phyloP scores from a whole-genome alignment of 495 filamentous ascomycete species.

The Polyplosphaeria fusca region DNA sequence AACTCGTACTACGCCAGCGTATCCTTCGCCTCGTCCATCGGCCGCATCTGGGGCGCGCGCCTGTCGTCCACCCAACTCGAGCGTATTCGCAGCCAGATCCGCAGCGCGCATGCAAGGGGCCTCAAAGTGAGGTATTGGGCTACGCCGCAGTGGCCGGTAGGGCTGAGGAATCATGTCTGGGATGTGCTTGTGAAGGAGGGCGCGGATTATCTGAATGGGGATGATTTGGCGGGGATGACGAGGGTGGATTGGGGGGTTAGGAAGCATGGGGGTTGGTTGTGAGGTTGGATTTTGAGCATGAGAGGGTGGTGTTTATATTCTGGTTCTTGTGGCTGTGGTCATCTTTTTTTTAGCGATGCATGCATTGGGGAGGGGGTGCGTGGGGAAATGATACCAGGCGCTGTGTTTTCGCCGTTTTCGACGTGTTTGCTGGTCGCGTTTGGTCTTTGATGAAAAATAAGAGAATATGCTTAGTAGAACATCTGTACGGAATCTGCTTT shows the following conservation, averaged over 20 bases:
- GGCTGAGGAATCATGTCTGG: constrained; percentile 35
- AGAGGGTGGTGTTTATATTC: too few relatives aligned
- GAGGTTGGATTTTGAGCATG: too few relatives aligned
- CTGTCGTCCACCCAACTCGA: constrained; percentile 29
- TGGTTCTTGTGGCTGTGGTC: too few relatives aligned
- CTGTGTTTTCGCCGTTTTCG: too few relatives aligned
- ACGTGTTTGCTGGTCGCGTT: too few relatives aligned
- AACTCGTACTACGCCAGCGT: constrained; percentile 47
- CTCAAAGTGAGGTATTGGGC: constrained; percentile 33
- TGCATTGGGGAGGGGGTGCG: too few relatives aligned
- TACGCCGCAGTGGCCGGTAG: constrained; percentile 36
- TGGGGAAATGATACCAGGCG: too few relatives aligned
- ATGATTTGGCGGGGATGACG: constrained; percentile 33
- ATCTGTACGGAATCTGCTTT: too few relatives aligned
- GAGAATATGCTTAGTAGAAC: too few relatives aligned
- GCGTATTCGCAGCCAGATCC: constrained; percentile 27
- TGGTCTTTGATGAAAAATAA: too few relatives aligned
- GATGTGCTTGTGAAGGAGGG: constrained; percentile 25
- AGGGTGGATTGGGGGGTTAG: constrained; percentile 26
- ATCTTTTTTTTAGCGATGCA: too few relatives aligned
- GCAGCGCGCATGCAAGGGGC: constrained; percentile 22
- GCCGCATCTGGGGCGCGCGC: constrained; percentile 37
- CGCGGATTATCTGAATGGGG: constrained; percentile 32
- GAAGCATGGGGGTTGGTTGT: constrained; percentile 28
- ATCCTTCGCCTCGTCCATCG: constrained; percentile 40